A percentile compares a stretch with the other conserved stretches of the same genome.
Evolutionary conservation across 2,329 filamentous ascomycete genomes (phyloP).

Genomic region (Penicillium brasilianum): DNA sequence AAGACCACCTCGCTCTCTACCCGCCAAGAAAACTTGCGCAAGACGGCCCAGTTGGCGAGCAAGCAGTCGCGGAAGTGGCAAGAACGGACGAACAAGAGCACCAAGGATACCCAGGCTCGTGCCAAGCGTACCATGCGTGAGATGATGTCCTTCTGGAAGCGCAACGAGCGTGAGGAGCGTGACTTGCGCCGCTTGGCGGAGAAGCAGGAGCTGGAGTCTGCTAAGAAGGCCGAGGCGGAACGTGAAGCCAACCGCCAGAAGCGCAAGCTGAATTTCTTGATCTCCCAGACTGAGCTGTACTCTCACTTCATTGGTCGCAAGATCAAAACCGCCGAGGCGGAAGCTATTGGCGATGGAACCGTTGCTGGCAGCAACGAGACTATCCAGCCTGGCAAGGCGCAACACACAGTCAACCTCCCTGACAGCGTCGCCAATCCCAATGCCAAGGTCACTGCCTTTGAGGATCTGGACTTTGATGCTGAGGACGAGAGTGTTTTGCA

Average conservation of each 20-base stretch:
- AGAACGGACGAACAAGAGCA: slow-evolving; percentile 95
- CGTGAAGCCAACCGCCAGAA: slow-evolving; percentile 97
- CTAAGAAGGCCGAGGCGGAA: slow-evolving; percentile 94
- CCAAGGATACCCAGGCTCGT: slow-evolving; percentile 94
- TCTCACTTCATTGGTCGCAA: slow-evolving; percentile 99
- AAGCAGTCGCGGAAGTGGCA: slow-evolving; percentile 99
- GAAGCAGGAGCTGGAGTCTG: slow-evolving; percentile 93
- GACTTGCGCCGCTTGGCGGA: slow-evolving; percentile 93
- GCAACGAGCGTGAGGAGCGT: slow-evolving; percentile 95
- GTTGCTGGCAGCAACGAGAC: slow-evolving; percentile 61
- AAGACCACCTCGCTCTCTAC: slow-evolving; percentile 84
- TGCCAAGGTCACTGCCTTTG: slow-evolving; percentile 86
- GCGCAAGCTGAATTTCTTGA: slow-evolving; percentile 98
- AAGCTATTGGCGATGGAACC: slow-evolving; percentile 84
- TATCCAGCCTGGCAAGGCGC: slow-evolving; percentile 39
- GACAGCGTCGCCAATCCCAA: slow-evolving; percentile 57
- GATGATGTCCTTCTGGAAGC: slow-evolving; percentile 99
- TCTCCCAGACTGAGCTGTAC: slow-evolving; percentile 97
- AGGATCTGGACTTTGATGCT: slow-evolving; percentile 93
- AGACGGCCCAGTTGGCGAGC: slow-evolving; percentile 93
- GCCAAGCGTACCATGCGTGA: slow-evolving; percentile 99
- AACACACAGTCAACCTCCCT: slow-evolving; percentile 54
- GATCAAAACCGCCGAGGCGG: slow-evolving; percentile 95
- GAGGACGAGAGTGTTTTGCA: slow-evolving; percentile 84
- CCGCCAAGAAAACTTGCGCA: slow-evolving; percentile 93